Base-by-base conservation (phyloP, 768 basidiomycete genomes). In the Russula earlei region DNA sequence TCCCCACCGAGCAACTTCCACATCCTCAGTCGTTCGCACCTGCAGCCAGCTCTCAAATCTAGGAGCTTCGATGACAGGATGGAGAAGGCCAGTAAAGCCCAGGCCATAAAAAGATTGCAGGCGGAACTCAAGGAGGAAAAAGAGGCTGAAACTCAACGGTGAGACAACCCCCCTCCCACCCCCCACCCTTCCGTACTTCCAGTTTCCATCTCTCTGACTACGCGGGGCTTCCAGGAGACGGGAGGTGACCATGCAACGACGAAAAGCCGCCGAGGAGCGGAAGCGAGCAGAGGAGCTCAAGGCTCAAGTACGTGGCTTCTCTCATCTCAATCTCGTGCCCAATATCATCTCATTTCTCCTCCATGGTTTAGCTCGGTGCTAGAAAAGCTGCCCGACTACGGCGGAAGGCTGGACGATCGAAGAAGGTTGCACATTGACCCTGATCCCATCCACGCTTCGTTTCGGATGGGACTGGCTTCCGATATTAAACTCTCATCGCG, bases 91-190 rank as follows among this genome's bases (percentile, higher is more conserved):
- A 79, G 79, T 66, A 80, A 79, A 63, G 78, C 78, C 19, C 73
- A 74, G 37, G 85, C 89, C 19, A 77, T 86, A 58, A 91, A 87
- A 69, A 83, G 84, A 66, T 72, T 91, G 29, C 75, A 89, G 68
- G 64, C 68, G 10, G 88, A 89, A 60, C 75, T 91, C 61, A 85
- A 80, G 66, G 82, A 85, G 44, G 89, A 91, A 67, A 90, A 88
- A 63, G 71, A 77, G 62, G 78, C 82, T 4, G 88, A 89, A 63
- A 71, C 76, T 45, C 72, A 76, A 59, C 75, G 84, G 87, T 83
- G 57, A 53, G 70, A 65, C n/a, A n/a, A n/a, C n/a, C n/a, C n/a
- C n/a, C n/a, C n/a, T n/a, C n/a, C n/a, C n/a, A n/a, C n/a, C n/a
- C 34, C 14, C 15, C 34, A 15, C 34, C 34, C 4, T 36, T 27